Base-by-base conservation (phyloP, 2,329 filamentous ascomycete genomes). In the Ophiocordyceps camponoti-leonardi region DNA sequence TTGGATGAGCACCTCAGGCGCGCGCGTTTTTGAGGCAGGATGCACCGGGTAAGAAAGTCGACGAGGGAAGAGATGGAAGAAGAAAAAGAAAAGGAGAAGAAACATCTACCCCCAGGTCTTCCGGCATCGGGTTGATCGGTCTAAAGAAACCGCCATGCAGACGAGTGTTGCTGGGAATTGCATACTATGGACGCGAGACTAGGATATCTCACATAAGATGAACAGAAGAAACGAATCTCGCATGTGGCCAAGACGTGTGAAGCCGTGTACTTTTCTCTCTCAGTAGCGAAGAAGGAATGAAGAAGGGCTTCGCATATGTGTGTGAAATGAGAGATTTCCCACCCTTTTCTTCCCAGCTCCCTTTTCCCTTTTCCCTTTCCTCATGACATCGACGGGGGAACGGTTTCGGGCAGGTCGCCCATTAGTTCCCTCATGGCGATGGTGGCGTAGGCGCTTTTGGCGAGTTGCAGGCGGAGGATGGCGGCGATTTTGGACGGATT, bases 341-440 rank as follows among this genome's bases (percentile, higher is more conserved):
- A n/a, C 2, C 31, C 31, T 13, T 4, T 33, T 6, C 33, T 18
- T 2, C 13, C 14, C 33, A 2, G 16, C 33, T 6, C 6, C 16
- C 33, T 37, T n/a, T 37, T 13, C 10, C 18, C 3, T 18, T 37
- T 23, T 23, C 22, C 3, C 6, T 33, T 13, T 16, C 31, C 11
- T 33, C n/a, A 37, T 6, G 33, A 37, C 33, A 6, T 18, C n/a
- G 16, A 16, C 33, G 33, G 33, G 14, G 37, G n/a, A 6, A 26
- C 41, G 13, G 20, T n/a, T 14, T 20, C 57, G 8, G 56, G 56
- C 16, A 57, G 52, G 22, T 66, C 61, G n/a, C 66, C 66, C 69
- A 86, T 87, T 49, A 93, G 62, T 63, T 93, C 86, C 45, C 86
- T 67, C 51, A 93, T 59, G 13, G 83, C 83, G 69, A 93, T 85